phyloP scores from a whole-genome alignment of 176 grass and related monocot genomes.

The Alloteropsis semialata region DNA sequence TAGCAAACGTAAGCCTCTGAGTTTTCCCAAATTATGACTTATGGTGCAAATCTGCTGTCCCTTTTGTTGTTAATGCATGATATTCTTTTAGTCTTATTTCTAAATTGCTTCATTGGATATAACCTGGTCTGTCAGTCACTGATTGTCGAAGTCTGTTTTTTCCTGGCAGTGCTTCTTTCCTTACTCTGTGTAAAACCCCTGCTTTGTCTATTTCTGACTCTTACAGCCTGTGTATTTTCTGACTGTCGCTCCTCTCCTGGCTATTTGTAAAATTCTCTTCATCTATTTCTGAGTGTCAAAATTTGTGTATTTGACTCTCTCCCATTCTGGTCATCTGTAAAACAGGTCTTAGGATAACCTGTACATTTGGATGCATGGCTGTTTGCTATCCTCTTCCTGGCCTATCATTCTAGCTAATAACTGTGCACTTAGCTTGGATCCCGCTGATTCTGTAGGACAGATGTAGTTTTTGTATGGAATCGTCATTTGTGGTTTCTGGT shows the following conservation, averaged over 20 bases:
- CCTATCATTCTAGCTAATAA: not conserved
- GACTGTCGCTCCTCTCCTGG: not conserved
- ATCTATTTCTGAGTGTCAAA: not conserved
- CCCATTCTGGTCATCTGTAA: not conserved
- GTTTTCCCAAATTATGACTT: not conserved
- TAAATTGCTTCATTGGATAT: not conserved
- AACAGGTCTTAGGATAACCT: constrained; percentile 2
- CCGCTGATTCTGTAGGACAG: not conserved
- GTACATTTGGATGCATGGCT: not conserved
- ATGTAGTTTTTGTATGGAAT: not conserved
- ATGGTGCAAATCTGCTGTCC: not conserved
- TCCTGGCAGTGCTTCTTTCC: not conserved
- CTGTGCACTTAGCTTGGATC: not conserved
- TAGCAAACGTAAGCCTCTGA: not conserved
- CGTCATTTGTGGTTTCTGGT: not conserved
- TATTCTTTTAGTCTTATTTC: not conserved
- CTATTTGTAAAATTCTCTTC: not conserved
- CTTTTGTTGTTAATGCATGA: not conserved
- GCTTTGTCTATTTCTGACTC: not conserved
- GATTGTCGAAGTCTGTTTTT: constrained; percentile 5
- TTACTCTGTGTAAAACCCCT: not conserved
- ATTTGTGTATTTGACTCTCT: not conserved
- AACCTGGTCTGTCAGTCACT: not conserved
- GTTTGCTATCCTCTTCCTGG: constrained; percentile 11
- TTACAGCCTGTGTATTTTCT: not conserved